Percentiles rank a stretch among this genome's conserved stretches.
These are phyloP conservation scores for Microstroma glucosiphilum DNA, from an alignment of 1,284 basidiomycete species.

Conservation along the genomic window DNA sequence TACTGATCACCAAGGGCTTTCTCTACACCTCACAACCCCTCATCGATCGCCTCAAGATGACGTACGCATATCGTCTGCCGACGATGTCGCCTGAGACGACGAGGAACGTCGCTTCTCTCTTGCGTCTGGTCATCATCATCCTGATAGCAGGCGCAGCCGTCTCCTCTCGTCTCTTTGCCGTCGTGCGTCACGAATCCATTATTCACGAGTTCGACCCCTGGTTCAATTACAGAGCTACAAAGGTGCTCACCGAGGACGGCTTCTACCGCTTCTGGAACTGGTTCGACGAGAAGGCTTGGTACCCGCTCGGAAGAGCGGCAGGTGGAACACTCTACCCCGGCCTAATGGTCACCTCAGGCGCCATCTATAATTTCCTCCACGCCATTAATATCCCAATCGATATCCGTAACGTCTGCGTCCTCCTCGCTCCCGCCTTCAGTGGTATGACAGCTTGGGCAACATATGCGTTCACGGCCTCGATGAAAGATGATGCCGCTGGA, in stretches of 20 bases:
- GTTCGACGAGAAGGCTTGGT: slow-evolving; percentile 97
- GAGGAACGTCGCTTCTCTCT: slow-evolving; percentile 37
- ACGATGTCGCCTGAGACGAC: slow-evolving; percentile 22
- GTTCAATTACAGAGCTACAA: slow-evolving; percentile 54
- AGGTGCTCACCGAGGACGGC: slow-evolving; percentile 71
- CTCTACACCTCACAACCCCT: no score
- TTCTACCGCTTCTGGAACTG: slow-evolving; percentile 63
- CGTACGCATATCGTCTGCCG: slow-evolving; percentile 15
- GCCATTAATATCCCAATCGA: slow-evolving; percentile 89
- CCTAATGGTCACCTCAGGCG: slow-evolving; percentile 91
- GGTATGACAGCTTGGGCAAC: slow-evolving; percentile 96
- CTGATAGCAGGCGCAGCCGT: slow-evolving; percentile 67
- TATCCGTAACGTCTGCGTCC: slow-evolving; percentile 92
- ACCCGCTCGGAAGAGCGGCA: slow-evolving; percentile 93
- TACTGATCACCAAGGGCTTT: no score
- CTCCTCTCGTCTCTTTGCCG: slow-evolving; percentile 90
- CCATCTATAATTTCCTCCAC: slow-evolving; percentile 87
- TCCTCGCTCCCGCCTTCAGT: slow-evolving; percentile 92
- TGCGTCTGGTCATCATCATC: slow-evolving; percentile 46
- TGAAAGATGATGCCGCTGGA: slow-evolving; percentile 66
- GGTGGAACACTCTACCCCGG: slow-evolving; percentile 96
- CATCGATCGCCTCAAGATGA: background rate
- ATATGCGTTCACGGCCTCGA: slow-evolving; percentile 56
- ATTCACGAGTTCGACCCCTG: slow-evolving; percentile 81
- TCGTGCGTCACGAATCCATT: slow-evolving; percentile 96